phyloP scores from a whole-genome alignment of 1,139 yeast species.

The Protomyces inundatus region DNA sequence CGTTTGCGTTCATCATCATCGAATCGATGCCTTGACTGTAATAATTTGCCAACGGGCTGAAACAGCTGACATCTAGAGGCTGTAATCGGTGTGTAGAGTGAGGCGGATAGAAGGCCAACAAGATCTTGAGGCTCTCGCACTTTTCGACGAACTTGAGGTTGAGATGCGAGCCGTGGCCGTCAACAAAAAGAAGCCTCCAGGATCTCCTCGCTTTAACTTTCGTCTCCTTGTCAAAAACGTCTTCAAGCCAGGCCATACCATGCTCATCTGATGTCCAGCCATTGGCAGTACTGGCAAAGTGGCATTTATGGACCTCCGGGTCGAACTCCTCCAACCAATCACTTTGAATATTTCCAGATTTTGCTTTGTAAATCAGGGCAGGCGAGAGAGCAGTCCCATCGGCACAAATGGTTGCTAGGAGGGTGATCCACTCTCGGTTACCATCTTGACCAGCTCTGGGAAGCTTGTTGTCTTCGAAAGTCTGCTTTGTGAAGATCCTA shows the following conservation, averaged over 20 bases:
- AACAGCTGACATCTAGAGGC: neutral
- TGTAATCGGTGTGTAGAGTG: neutral
- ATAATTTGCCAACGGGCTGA: neutral
- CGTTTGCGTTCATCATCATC: neutral
- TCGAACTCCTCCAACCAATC: neutral
- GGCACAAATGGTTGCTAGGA: neutral
- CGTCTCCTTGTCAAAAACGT: neutral
- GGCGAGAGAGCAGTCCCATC: neutral
- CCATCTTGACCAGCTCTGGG: neutral
- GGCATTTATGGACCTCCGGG: neutral
- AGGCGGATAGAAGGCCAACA: neutral
- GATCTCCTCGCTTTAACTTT: neutral
- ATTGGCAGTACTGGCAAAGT: neutral
- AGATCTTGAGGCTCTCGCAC: neutral
- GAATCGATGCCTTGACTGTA: neutral
- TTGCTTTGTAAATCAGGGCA: neutral
- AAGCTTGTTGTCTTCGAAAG: too few species aligned
- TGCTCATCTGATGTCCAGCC: neutral
- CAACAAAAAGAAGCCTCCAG: too few species aligned
- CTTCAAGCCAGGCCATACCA: neutral
- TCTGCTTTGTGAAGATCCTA: too few species aligned
- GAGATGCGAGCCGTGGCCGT: neutral
- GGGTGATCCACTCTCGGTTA: neutral
- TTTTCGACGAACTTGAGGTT: neutral
- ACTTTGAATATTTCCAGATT: neutral